Evolutionary conservation across 163 green algal genomes (phyloP).

Genomic region (Prototheca cutis): DNA sequence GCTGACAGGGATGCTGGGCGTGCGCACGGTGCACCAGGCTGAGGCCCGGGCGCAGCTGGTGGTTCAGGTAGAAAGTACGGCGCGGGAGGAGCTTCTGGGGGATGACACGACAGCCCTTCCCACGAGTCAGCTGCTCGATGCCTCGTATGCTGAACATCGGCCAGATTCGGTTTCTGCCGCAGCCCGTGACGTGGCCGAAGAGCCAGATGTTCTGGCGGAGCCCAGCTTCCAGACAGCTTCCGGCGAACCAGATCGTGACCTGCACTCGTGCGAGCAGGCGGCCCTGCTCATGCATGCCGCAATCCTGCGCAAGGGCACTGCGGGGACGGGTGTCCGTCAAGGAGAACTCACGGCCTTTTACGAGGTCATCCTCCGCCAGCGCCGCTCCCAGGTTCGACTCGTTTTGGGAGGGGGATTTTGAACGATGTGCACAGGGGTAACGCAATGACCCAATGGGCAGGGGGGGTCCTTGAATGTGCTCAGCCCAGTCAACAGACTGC

Average conservation of each 20-base stretch:
- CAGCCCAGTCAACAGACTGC: too few species aligned
- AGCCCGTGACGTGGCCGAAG: background rate
- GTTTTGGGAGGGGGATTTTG: too few species aligned
- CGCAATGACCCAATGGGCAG: too few species aligned
- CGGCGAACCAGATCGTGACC: background rate
- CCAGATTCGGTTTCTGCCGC: too few species aligned
- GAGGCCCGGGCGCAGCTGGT: conserved; percentile 81
- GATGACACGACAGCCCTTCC: too few species aligned
- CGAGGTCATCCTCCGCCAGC: conserved; percentile 59
- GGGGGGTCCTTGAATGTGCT: too few species aligned
- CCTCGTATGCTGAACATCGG: too few species aligned
- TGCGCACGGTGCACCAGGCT: conserved; percentile 77
- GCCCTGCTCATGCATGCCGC: conserved; percentile 48
- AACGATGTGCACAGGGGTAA: too few species aligned
- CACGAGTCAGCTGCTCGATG: too few species aligned
- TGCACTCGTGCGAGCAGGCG: conserved; percentile 44
- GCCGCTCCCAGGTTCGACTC: conserved; percentile 20
- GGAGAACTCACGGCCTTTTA: conserved; percentile 71
- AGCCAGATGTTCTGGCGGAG: background rate
- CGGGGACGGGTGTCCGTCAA: conserved; percentile 47
- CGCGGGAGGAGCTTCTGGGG: too few species aligned
- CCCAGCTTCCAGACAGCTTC: background rate
- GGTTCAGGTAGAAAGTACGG: too few species aligned
- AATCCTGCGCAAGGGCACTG: conserved; percentile 28
- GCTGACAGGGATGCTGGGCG: conserved; percentile 65